Percentiles rank a stretch among this genome's conserved stretches.
Evolutionary conservation across 306 rosid species (phyloP).

Genomic region (Trifolium dubium): DNA sequence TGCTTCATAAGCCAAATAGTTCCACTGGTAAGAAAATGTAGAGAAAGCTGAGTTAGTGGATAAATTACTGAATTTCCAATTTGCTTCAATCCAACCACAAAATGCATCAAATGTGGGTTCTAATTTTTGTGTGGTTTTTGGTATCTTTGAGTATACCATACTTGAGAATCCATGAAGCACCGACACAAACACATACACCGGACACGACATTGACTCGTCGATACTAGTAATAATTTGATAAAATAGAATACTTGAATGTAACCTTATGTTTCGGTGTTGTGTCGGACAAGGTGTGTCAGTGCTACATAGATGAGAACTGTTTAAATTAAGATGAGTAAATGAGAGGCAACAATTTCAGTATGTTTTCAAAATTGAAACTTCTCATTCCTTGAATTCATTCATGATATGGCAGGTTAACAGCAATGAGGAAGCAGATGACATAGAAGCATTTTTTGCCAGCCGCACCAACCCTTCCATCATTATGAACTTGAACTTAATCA

Average conservation of each 20-base stretch:
- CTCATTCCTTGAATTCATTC: slow-evolving; percentile 37
- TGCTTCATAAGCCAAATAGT: slow-evolving; percentile 47
- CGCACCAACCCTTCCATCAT: slow-evolving; percentile 47
- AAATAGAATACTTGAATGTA: no score
- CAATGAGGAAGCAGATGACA: slow-evolving; percentile 61
- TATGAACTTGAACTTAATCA: slow-evolving; percentile 56
- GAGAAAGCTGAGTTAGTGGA: background rate
- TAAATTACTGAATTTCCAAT: slow-evolving; percentile 7
- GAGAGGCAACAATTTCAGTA: background rate
- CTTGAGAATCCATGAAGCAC: background rate
- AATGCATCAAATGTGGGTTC: slow-evolving; percentile 20
- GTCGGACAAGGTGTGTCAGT: no score
- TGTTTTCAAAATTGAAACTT: slow-evolving; percentile 9
- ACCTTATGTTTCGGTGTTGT: background rate
- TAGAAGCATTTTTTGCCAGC: slow-evolving; percentile 54
- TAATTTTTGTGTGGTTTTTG: slow-evolving; percentile 5
- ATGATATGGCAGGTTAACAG: slow-evolving; percentile 54
- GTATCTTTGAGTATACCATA: background rate
- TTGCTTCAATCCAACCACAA: slow-evolving; percentile 8
- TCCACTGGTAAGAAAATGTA: slow-evolving; percentile 52
- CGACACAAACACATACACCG: background rate
- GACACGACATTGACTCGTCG: no score
- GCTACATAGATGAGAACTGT: background rate
- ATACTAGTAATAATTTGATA: background rate
- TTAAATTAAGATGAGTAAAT: background rate